Evolutionary conservation across 257 asterid species (phyloP), one percentile per base, ranked within the genome.

Genomic region (Craterostigma plantagineum): DNA sequence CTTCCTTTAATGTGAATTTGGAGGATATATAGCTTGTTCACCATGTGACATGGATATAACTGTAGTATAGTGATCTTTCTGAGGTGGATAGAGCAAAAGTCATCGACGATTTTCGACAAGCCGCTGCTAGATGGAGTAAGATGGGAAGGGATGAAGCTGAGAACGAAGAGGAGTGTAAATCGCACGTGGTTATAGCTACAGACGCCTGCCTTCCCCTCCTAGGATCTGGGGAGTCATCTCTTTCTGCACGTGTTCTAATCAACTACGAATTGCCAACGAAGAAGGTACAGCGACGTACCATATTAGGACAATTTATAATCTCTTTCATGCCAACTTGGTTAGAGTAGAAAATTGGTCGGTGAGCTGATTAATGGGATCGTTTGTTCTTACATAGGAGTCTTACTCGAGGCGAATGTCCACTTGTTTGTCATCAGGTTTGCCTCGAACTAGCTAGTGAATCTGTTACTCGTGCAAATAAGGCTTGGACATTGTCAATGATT

Each of bases 201-300:
- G 99, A 90, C 72, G 87, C 77, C 44, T 90, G 95, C 59, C 78
- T 90, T 62, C 99, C 94, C 6, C 68, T 77, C 35, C 56, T 77
- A 44, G 75, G 77, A 44, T 61, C 81, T 8, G 73, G 65, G 17
- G 98, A 90, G 64, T 75, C 59, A 12, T 72, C 79, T 45, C 51
- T 79, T 23, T 46, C 48, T 50, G 77, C 84, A 50, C 92, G 86
- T 17, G 44, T 79, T 60, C 58, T 90, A 75, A 77, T 83, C 53
- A 83, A 90, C 63, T 75, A 79, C 40, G 94, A 83, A 67, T 71
- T 90, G 38, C 87, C 95, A 42, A 23, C 79, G 23, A 83, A 79
- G 72, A 79, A 79, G 92, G 92, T 79, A 52, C 10, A 6, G 2
- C 1, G 16, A 41, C 15, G 12, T 9, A 11, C 17, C 3, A 8